These are phyloP conservation scores for Trichoderma sp. DNA, from an alignment of 2,329 filamentous ascomycete genomes.

Conservation along the genomic window DNA sequence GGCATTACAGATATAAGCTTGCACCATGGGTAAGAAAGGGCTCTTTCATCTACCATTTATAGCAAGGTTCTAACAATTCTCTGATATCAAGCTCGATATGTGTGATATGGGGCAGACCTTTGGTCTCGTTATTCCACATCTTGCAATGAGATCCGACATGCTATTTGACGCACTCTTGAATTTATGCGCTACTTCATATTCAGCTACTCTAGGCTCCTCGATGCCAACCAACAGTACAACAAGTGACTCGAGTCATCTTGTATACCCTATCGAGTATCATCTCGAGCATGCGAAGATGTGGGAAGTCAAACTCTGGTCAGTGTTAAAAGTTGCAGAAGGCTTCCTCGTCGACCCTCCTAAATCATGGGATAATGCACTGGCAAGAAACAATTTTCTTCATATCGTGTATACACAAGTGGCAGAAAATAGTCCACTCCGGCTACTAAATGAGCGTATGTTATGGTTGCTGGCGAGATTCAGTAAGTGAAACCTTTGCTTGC, in stretches of 20 bases:
- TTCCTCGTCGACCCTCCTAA: background rate
- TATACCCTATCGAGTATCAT: background rate
- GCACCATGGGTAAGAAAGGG: background rate
- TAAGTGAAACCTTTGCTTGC: background rate
- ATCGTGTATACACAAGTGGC: background rate
- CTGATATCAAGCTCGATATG: background rate
- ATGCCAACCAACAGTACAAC: too few relatives aligned
- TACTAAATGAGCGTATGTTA: background rate
- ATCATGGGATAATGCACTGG: background rate
- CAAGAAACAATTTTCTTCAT: background rate
- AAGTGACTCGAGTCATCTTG: background rate
- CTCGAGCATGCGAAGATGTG: background rate
- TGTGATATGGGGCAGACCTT: background rate
- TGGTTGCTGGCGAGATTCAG: slow-evolving; percentile 4
- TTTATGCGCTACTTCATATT: background rate
- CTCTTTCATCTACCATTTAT: background rate
- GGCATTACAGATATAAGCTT: slow-evolving; percentile 12
- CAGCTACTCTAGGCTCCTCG: too few relatives aligned
- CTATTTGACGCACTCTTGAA: background rate
- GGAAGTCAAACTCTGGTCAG: background rate
- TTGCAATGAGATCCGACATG: background rate
- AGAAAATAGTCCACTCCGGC: background rate
- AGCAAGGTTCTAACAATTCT: background rate
- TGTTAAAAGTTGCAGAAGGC: background rate
- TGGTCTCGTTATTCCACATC: slow-evolving; percentile 5